Percentiles rank a stretch among this genome's conserved stretches.
These are phyloP conservation scores for Zanthoxylum bungeanum DNA, from an alignment of 345 rosid genomes.

Conservation along the genomic window DNA sequence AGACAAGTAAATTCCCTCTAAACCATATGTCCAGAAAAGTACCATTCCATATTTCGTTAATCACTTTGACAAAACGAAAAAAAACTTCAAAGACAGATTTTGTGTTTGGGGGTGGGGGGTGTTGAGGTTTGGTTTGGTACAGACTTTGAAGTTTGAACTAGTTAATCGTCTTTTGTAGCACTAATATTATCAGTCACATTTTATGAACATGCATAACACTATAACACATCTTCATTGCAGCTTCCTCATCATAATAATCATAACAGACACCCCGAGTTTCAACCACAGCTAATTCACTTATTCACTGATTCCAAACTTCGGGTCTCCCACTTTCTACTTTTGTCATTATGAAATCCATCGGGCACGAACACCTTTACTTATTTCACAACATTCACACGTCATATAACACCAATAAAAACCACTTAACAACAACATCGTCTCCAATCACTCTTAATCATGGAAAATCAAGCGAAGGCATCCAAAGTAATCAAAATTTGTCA, in stretches of 20 bases:
- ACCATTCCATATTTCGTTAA: not conserved
- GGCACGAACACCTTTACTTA: not conserved
- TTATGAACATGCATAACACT: too few relatives aligned
- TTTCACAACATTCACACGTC: not conserved
- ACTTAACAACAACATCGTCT: not conserved
- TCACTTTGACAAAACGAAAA: not conserved
- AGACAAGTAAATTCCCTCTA: not conserved
- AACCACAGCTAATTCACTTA: not conserved
- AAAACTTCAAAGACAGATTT: not conserved
- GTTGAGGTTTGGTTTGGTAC: too few relatives aligned
- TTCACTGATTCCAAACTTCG: not conserved
- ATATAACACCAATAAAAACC: not conserved
- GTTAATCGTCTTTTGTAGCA: not conserved
- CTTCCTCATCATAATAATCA: not conserved
- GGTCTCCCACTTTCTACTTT: not conserved
- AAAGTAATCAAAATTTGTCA: not conserved
- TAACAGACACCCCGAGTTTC: not conserved
- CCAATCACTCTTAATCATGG: not conserved
- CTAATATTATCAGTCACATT: too few relatives aligned
- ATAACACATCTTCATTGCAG: not conserved
- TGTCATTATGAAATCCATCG: not conserved
- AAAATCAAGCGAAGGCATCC: not conserved
- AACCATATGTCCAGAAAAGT: not conserved
- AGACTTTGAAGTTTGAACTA: not conserved
- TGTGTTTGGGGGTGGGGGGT: too few relatives aligned